These are phyloP conservation scores for Phytophthora tentaculata DNA, from an alignment of 352 stramenopile species.

Conservation along the genomic window DNA sequence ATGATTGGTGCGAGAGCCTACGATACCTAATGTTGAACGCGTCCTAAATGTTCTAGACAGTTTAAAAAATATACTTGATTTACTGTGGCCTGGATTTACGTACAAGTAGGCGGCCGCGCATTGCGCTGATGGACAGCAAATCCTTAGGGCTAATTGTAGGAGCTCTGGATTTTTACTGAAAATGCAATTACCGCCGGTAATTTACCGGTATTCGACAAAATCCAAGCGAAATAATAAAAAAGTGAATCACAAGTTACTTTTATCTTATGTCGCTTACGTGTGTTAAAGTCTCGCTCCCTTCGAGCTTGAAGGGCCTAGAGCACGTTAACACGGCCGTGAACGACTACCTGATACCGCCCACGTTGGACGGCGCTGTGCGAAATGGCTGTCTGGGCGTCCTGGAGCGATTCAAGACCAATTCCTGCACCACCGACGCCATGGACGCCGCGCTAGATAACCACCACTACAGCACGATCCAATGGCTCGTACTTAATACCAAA, in stretches of 20 bases:
- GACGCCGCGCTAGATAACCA: background rate
- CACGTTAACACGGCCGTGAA: background rate
- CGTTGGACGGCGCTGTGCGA: background rate
- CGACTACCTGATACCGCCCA: background rate
- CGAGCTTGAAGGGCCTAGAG: background rate
- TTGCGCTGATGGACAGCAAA: too few species aligned
- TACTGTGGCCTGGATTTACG: too few species aligned
- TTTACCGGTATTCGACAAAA: too few species aligned
- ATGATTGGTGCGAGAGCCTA: background rate
- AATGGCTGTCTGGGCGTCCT: conserved; percentile 2
- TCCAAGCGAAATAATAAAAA: too few species aligned
- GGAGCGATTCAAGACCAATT: background rate
- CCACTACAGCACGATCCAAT: background rate
- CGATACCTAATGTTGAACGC: too few species aligned
- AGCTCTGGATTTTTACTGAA: too few species aligned
- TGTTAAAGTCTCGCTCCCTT: background rate
- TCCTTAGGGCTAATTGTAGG: too few species aligned
- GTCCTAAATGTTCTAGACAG: too few species aligned
- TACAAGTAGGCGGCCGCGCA: too few species aligned
- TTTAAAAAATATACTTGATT: too few species aligned
- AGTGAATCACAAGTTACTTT: too few species aligned
- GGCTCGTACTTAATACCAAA: background rate
- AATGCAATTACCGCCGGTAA: too few species aligned
- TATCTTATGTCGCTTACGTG: background rate
- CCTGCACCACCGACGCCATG: background rate